Base-by-base conservation (phyloP, 2,329 filamentous ascomycete genomes). In the Pseudogymnoascus sp. region DNA sequence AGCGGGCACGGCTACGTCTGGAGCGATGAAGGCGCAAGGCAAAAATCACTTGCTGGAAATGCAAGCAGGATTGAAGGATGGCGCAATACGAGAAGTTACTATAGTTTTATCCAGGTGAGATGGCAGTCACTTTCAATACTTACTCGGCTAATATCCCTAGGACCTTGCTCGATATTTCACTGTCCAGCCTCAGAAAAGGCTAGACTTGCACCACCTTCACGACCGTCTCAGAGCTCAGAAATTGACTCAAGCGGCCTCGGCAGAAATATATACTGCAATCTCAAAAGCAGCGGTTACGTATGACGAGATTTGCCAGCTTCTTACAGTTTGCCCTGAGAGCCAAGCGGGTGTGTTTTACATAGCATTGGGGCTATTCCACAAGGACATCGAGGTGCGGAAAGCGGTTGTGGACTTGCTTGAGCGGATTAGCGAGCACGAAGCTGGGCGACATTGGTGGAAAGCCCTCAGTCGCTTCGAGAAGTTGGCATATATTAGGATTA, bases 11-110 rank as follows among this genome's bases (percentile, higher is more conserved):
- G 94, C 40, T 97, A 96, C 71, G 93, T 99, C 35, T 99, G 94
- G 94, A 77, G 88, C 2, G 90, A 96, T 68, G 91, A 97, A 61
- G 78, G 80, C 40, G 82, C 87, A 6, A 93, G 91, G 74, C 83
- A 89, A 68, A 88, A 87, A 68, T 94, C 99, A 75, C 82, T 99
- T 37, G 89, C 92, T 13, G 93, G 92, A 2, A 96, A 96, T 64
- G 91, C 94, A 54, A 91, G 90, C 62, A 83, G 94, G 62, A 95
- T 99, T 64, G 94, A 99, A 76, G 94, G 93, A 62, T 99, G 94
- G 94, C 86, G 94, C 67, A 95, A 91, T 66, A 97, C 94, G 1
- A 83, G 94, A 64, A 96, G 90, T 70, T 99, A 99, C 72, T 96
- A 95, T 76, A 92, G 90, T 67, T 97, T 91, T 71, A 93, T 97